Percentiles rank a stretch among this genome's conserved stretches.
Conservation (phyloP, 2,329 filamentous ascomycete genomes). For the Penicillium sclerotigenum region DNA sequence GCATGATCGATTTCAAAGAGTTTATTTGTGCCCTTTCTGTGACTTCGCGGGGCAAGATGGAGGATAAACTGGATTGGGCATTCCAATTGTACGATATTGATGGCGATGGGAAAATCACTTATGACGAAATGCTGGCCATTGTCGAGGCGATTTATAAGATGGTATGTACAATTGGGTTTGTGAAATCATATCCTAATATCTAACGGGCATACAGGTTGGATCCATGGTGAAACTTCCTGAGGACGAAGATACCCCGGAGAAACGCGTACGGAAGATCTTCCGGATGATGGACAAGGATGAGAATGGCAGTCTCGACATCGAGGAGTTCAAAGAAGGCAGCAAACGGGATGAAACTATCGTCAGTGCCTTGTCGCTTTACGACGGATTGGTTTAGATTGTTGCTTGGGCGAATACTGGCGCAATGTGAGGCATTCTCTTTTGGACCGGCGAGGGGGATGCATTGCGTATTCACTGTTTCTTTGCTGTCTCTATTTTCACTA, state of each 20-base stretch:
- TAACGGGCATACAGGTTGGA: conserved; percentile 64
- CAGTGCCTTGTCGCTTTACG: conserved; percentile 91
- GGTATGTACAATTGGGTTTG: conserved; percentile 53
- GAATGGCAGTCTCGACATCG: conserved; percentile 93
- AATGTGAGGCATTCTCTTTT: conserved; percentile 12
- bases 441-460: conserved; percentile 4
- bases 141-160: conserved; percentile 99
- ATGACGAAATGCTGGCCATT: conserved; percentile 98
- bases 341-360: conserved; percentile 99
- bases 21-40: conserved; percentile 98
- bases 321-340: conserved; percentile 98
- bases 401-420: conserved; percentile 23
- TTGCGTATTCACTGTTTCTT: conserved; percentile 1
- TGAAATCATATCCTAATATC: neutral
- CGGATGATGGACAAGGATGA: conserved; percentile 99
- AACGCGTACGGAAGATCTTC: conserved; percentile 97
- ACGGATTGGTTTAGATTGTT: conserved; percentile 72
- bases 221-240: conserved; percentile 99
- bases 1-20: conserved; percentile 98
- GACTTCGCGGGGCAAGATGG: conserved; percentile 96
- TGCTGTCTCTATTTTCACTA: neutral
- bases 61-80: conserved; percentile 98
- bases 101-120: conserved; percentile 97
- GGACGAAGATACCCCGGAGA: conserved; percentile 98
- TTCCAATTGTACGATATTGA: conserved; percentile 99